Conservation (phyloP, 495 filamentous ascomycete species). For the Aspergillus diversus region DNA sequence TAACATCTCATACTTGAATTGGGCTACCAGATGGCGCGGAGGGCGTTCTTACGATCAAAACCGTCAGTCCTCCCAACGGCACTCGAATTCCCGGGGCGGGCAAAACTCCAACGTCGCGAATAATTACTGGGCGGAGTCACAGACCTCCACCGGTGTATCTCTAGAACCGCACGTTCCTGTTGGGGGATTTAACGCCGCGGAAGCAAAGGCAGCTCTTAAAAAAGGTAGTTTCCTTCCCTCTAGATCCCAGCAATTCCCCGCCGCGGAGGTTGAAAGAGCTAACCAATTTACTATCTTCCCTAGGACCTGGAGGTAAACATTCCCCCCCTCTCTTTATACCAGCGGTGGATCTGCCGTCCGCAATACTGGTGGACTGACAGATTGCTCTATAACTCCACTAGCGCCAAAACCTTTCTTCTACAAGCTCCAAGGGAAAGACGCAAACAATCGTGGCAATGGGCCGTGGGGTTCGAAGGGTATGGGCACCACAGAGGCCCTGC, state of each 20-base stretch:
- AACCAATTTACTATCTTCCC: not conserved
- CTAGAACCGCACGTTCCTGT: constrained; percentile 52
- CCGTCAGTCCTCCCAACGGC: constrained; percentile 46
- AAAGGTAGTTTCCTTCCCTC: constrained; percentile 31
- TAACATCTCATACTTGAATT: not conserved
- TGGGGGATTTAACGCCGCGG: constrained; percentile 50
- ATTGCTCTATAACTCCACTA: constrained; percentile 12
- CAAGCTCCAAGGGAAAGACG: constrained; percentile 45
- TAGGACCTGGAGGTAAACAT: constrained; percentile 36
- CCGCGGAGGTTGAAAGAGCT: not conserved
- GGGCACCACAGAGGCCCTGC: constrained; percentile 8
- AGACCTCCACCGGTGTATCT: constrained; percentile 22
- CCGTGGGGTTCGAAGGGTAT: constrained; percentile 57
- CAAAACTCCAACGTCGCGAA: constrained; percentile 22
- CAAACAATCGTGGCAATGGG: constrained; percentile 41
- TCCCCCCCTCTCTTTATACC: not conserved
- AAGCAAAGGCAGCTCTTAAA: constrained; percentile 47
- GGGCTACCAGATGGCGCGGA: constrained; percentile 44
- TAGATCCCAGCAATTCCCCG: not conserved
- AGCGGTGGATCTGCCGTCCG: not conserved
- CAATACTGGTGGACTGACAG: constrained; percentile 6
- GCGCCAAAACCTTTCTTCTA: constrained; percentile 43
- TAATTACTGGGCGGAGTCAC: constrained; percentile 33
- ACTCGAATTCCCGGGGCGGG: constrained; percentile 37
- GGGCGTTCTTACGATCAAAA: constrained; percentile 39